Evolutionary conservation across 2,329 filamentous ascomycete species (phyloP), one percentile per base, ranked within the genome.

Genomic region (Ilyonectria sp.): DNA sequence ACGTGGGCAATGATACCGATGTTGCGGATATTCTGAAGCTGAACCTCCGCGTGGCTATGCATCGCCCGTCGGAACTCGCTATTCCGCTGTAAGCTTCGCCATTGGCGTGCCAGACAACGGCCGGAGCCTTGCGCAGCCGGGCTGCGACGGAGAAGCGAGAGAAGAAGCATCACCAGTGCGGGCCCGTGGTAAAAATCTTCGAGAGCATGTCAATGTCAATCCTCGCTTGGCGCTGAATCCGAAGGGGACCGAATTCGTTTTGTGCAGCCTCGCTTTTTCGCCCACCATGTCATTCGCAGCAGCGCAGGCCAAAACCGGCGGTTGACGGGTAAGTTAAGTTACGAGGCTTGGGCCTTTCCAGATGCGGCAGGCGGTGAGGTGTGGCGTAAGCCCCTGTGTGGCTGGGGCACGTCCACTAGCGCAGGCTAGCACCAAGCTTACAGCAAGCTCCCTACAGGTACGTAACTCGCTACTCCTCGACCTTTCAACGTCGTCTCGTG

Each of bases 1-100:
- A 99, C 97, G 81, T 99, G 96, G 67, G 96, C 96, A 80, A 99
- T 98, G 74, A 99, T 98, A 69, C 96, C 96, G 79, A 99, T 98
- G 78, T 99, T 99, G 74, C 95, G 89, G 58, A 95, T 96, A 75
- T 89, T 89, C 54, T 78, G 72, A 9, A 82, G 69, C 26, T 73
- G 74, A 35, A 72, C 60, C 71, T 76, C 73, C 69, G 46, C 74
- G 71, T 19, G 67, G 44, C 23, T 69, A 56, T 77, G 69, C 46
- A 68, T 66, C 55, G 67, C 67, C 46, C 74, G 67, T 46, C 61
- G 69, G 54, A 63, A 64, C 52, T 69, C 44, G 54, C 52, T 57
- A 37, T 58, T 31, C 31, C 70, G 50, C 15, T 71, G 55, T 26
- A 69, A 70, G 31, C 64, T 68, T 37, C 65, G 69, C 72, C 69